Base-by-base conservation (phyloP, 2,329 filamentous ascomycete genomes). In the Alternaria tenuissima region DNA sequence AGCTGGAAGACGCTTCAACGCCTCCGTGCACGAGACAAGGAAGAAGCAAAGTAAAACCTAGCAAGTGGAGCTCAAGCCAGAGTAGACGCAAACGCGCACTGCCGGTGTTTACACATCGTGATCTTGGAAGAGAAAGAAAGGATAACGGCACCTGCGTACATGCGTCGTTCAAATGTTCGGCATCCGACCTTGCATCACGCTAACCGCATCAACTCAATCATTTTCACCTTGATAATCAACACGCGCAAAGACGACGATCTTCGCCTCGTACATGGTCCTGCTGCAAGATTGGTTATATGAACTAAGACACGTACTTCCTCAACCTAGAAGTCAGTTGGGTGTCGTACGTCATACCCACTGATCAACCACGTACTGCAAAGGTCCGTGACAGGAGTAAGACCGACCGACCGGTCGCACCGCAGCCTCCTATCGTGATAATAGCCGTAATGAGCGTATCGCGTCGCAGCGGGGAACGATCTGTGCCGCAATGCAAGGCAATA, bases 141-240 rank as follows among this genome's bases (percentile, higher is more conserved):
- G 9, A 18, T 3, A 4, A 7, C 20, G 3, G 20, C 11, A 24
- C 39, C 38, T 42, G 20, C 39, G 39, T 22, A 24, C 20, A 14
- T 22, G 39, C 5, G 22, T 24, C 12, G 9, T 7, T 24, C 32
- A 5, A 12, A 11, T 18, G 18, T 12, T 22, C 39, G 18, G 11
- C 11, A 22, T 41, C 18, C 39, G 9, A 22, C 16, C 18, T 22
- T 24, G 38, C 39, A 42, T 42, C 20, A 8, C 46, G 32, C 46
- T 38, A 49, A 36, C 32, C 46, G 46, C 30, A 49, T 49, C 7
- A 32, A 11, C 32, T 5, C 1, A 8, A 7, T 14, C 32, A 38
- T 32, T 38, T 26, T 49, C 46, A 38, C 46, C 46, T 49, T 49
- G 32, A 24, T n/a, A 36, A 49, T 49, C 46, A 49, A 24, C 46